A percentile compares a stretch with the other conserved stretches of the same genome.
phyloP scores from a whole-genome alignment of 495 filamentous ascomycete species.

The Staphylotrichum tortipilum region DNA sequence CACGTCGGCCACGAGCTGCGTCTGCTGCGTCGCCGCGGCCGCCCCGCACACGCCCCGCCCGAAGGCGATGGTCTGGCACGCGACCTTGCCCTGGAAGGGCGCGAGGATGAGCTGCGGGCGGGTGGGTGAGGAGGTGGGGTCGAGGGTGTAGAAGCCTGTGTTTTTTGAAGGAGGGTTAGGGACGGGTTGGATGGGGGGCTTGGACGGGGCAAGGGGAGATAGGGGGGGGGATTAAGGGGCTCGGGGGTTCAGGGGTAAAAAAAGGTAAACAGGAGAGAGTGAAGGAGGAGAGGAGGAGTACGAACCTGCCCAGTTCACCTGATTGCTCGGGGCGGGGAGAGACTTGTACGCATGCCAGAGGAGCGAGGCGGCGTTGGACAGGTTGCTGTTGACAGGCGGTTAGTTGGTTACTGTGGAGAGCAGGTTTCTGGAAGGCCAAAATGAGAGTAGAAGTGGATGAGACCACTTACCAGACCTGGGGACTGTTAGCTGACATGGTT shows the following conservation, averaged over 20 bases:
- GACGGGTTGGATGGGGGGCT: not conserved
- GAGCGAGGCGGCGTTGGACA: slow-evolving; percentile 74
- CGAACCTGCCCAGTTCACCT: slow-evolving; percentile 79
- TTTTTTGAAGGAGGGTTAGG: not conserved
- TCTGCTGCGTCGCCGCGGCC: slow-evolving; percentile 54
- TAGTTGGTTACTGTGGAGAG: not conserved
- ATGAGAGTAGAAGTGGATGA: not conserved
- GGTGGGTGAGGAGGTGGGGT: slow-evolving; percentile 41
- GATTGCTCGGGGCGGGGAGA: slow-evolving; percentile 59
- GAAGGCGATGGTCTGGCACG: slow-evolving; percentile 77
- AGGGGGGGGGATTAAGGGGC: not conserved
- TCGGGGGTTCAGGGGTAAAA: not conserved
- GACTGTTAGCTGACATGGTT: no score
- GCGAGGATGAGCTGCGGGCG: slow-evolving; percentile 61
- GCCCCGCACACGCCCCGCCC: slow-evolving; percentile 77
- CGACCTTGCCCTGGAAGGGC: slow-evolving; percentile 81
- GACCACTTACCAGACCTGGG: not conserved
- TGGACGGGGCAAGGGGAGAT: not conserved
- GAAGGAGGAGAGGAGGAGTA: not conserved
- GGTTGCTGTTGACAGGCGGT: slow-evolving; percentile 61
- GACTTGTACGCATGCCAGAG: slow-evolving; percentile 80
- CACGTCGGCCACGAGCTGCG: slow-evolving; percentile 69
- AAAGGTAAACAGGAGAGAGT: not conserved
- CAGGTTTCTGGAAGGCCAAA: not conserved
- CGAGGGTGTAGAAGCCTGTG: slow-evolving; percentile 70